Evolutionary conservation across 495 filamentous ascomycete species (phyloP).

Genomic region (Lichina pygmaea): DNA sequence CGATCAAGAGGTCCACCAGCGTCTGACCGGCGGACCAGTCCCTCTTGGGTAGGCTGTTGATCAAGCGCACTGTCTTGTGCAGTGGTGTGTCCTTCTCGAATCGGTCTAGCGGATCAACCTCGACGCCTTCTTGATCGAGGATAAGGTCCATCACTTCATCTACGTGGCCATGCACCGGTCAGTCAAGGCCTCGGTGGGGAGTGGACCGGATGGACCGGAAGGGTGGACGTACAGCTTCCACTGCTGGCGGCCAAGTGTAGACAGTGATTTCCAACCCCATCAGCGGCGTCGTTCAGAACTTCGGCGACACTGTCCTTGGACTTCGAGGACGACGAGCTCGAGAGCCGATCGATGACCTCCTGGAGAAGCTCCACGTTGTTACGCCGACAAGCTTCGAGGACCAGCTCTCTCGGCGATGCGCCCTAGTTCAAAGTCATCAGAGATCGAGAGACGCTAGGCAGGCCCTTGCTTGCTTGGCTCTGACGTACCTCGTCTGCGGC

Average conservation of each 20-base stretch:
- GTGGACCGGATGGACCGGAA: not conserved
- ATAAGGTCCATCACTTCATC: slow-evolving; percentile 78
- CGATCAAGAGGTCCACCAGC: slow-evolving; percentile 72
- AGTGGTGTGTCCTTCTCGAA: slow-evolving; percentile 72
- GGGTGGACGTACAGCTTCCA: slow-evolving; percentile 46
- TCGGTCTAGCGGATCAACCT: slow-evolving; percentile 71
- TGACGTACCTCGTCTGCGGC: not conserved
- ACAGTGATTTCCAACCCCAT: slow-evolving; percentile 62
- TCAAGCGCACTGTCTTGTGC: slow-evolving; percentile 64
- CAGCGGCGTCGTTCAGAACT: slow-evolving; percentile 60
- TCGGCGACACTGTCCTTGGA: slow-evolving; percentile 22
- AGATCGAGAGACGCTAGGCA: not conserved
- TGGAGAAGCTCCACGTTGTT: slow-evolving; percentile 69
- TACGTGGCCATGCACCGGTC: slow-evolving; percentile 8
- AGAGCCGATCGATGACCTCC: slow-evolving; percentile 18
- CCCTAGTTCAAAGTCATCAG: slow-evolving; percentile 26
- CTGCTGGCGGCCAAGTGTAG: slow-evolving; percentile 69
- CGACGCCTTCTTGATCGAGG: slow-evolving; percentile 81
- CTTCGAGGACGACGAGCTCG: slow-evolving; percentile 3
- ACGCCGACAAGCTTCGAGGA: slow-evolving; percentile 80
- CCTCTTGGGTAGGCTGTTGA: slow-evolving; percentile 25
- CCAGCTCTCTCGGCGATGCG: slow-evolving; percentile 56
- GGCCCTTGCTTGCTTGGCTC: not conserved
- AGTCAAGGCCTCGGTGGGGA: not conserved
- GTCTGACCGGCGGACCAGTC: slow-evolving; percentile 35